Percentiles rank a stretch among this genome's conserved stretches.
Conservation (phyloP, 164 flowering plant species). For the Echeveria elegans region DNA sequence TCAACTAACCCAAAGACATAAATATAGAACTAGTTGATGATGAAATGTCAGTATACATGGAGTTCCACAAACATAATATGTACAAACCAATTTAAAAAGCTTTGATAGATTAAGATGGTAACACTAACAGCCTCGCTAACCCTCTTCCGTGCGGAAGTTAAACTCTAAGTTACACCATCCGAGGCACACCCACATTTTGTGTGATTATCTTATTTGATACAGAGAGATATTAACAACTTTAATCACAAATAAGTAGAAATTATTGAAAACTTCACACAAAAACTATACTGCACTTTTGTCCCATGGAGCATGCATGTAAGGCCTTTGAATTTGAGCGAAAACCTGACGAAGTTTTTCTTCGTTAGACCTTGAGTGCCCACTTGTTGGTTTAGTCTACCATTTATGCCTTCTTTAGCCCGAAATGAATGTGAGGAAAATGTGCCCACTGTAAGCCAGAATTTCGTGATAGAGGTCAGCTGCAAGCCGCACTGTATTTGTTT, state of each 20-base stretch:
- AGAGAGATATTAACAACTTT: not conserved
- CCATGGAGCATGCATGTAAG: not conserved
- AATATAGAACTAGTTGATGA: too few relatives aligned
- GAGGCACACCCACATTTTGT: not conserved
- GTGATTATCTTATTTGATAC: not conserved
- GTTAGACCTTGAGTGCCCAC: not conserved
- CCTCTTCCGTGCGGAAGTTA: too few relatives aligned
- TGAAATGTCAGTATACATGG: too few relatives aligned
- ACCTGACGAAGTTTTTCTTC: not conserved
- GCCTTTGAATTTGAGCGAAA: constrained; percentile 6
- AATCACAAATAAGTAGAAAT: not conserved
- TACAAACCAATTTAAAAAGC: too few relatives aligned
- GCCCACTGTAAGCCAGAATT: constrained; percentile 34
- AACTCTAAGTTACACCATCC: too few relatives aligned
- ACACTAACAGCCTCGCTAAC: too few relatives aligned
- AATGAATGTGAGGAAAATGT: constrained; percentile 60
- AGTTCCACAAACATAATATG: too few relatives aligned
- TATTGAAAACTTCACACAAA: not conserved
- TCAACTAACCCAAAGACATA: too few relatives aligned
- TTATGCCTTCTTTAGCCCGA: constrained; percentile 29
- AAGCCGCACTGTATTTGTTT: too few relatives aligned
- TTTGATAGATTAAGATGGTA: too few relatives aligned
- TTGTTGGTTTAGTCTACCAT: not conserved
- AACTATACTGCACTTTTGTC: constrained; percentile 12
- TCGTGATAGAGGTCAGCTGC: not conserved